A percentile compares a stretch with the other conserved stretches of the same genome.
Conservation (phyloP, 257 asterid genomes). For the Euphrasia confusa region DNA sequence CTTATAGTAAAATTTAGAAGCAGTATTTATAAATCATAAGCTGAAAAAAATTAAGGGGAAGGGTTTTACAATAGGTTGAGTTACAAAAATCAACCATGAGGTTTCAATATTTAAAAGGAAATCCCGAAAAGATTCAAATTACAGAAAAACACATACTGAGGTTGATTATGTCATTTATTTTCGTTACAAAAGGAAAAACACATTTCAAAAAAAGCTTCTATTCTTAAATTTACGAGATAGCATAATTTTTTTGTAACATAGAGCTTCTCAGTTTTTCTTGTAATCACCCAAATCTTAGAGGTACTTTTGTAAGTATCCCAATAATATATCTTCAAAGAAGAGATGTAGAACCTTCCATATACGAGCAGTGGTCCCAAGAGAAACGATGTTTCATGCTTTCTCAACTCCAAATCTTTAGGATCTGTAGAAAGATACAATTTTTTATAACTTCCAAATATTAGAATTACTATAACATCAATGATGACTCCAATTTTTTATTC, state of each 20-base stretch:
- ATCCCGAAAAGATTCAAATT: background rate
- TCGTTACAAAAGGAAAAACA: no score
- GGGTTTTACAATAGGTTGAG: background rate
- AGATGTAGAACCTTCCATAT: conserved; percentile 60
- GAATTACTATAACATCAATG: conserved; percentile 15
- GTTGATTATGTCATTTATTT: no score
- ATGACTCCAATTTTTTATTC: conserved; percentile 5
- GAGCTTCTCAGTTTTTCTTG: background rate
- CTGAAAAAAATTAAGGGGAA: background rate
- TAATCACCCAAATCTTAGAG: background rate
- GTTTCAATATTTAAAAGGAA: background rate
- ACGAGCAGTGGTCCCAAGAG: conserved; percentile 88
- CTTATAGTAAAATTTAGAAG: conserved; percentile 9
- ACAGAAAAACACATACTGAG: background rate
- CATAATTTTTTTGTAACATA: background rate
- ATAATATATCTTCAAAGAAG: conserved; percentile 17
- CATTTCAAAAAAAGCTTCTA: no score
- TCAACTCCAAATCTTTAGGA: conserved; percentile 63
- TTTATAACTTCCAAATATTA: background rate
- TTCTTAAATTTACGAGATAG: no score
- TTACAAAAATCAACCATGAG: background rate
- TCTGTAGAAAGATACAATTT: conserved; percentile 45
- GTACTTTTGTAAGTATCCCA: background rate
- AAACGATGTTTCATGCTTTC: conserved; percentile 78
- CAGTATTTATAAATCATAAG: conserved; percentile 1